These are phyloP conservation scores for Botrytis pseudocinerea DNA, from an alignment of 2,329 filamentous ascomycete genomes.

Conservation along the genomic window DNA sequence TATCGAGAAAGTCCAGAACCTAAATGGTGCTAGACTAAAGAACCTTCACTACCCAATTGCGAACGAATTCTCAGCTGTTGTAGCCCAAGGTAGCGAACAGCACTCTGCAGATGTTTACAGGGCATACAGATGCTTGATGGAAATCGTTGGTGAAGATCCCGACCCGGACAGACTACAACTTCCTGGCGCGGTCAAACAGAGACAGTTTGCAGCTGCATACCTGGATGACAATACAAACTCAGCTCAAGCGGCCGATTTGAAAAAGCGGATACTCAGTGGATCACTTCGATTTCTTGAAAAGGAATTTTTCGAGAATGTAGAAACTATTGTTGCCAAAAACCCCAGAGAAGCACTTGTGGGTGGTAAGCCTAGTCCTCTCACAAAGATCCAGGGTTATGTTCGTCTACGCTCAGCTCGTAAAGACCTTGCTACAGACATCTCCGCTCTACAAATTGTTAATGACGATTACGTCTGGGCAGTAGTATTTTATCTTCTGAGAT, in stretches of 20 bases:
- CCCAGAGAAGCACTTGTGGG: conserved; percentile 87
- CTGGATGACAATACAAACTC: conserved; percentile 72
- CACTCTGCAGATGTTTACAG: conserved; percentile 75
- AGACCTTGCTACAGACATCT: conserved; percentile 79
- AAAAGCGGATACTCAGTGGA: conserved; percentile 77
- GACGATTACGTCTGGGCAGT: conserved; percentile 92
- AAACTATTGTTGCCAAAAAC: conserved; percentile 75
- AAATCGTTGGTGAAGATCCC: conserved; percentile 73
- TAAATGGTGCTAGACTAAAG: conserved; percentile 72
- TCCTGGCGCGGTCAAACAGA: conserved; percentile 68
- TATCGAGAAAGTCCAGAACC: conserved; percentile 72
- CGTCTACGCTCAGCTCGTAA: conserved; percentile 76
- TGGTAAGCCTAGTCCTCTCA: conserved; percentile 81
- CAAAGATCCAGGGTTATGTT: conserved; percentile 91
- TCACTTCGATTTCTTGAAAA: conserved; percentile 79
- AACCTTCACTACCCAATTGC: conserved; percentile 71
- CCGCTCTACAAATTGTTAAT: conserved; percentile 75
- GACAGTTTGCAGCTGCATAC: conserved; percentile 75
- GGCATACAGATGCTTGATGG: conserved; percentile 78
- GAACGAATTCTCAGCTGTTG: conserved; percentile 72
- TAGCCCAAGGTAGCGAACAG: conserved; percentile 67
- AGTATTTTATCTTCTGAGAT: conserved; percentile 86
- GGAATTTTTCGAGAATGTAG: conserved; percentile 76
- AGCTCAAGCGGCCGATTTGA: conserved; percentile 62
- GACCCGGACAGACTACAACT: conserved; percentile 59